Conservation (phyloP, 2,329 filamentous ascomycete genomes). For the Colletotrichum graminicola region DNA sequence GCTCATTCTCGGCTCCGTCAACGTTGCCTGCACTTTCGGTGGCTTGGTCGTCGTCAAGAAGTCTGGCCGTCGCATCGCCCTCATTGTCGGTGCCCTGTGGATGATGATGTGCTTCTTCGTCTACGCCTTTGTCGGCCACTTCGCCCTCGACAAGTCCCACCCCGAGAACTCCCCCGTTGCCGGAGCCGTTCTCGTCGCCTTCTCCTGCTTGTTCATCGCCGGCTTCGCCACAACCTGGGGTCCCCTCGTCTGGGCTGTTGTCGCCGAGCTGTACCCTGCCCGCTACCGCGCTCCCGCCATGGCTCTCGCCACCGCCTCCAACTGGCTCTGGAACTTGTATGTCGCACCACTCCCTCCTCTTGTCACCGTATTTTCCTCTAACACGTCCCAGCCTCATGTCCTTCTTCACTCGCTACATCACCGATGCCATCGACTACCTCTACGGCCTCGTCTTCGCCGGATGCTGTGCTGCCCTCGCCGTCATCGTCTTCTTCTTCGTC, state of each 20-base stretch:
- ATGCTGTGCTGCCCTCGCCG: constrained; percentile 71
- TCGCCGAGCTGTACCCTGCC: constrained; percentile 73
- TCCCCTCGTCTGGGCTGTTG: constrained; percentile 75
- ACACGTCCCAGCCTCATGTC: constrained; percentile 53
- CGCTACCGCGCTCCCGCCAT: constrained; percentile 67
- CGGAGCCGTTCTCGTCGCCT: constrained; percentile 73
- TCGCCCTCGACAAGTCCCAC: constrained; percentile 55
- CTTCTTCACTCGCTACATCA: constrained; percentile 76
- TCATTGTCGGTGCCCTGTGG: constrained; percentile 74
- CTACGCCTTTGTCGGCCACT: constrained; percentile 64
- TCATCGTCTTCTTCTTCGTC: constrained; percentile 81
- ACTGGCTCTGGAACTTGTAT: constrained; percentile 76
- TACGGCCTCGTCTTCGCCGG: constrained; percentile 80
- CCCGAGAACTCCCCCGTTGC: constrained; percentile 60
- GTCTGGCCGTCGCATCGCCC: constrained; percentile 71
- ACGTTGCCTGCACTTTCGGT: constrained; percentile 74
- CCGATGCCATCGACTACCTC: constrained; percentile 74
- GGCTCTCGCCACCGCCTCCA: constrained; percentile 68
- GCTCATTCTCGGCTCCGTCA: constrained; percentile 76
- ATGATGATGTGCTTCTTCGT: constrained; percentile 66
- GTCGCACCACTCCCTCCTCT: constrained; percentile 65
- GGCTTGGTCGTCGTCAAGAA: constrained; percentile 76
- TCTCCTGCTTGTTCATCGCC: constrained; percentile 76
- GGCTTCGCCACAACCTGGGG: constrained; percentile 79
- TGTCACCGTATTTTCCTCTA: constrained; percentile 7